Base-by-base conservation (phyloP, 345 rosid genomes). In the Psidium guajava region DNA sequence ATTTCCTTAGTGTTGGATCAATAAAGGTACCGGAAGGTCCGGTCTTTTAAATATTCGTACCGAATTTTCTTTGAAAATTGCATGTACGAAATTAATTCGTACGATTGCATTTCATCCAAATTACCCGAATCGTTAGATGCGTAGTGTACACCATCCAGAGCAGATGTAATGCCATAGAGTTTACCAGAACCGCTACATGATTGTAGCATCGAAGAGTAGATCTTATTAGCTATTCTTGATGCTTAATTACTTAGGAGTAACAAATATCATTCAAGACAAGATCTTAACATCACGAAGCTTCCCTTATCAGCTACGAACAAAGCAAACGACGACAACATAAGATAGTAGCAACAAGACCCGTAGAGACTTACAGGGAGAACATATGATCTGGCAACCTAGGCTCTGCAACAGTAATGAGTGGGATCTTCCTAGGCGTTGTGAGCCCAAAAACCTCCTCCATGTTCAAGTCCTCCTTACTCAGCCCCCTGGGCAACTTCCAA, bases 381-480 rank as follows among this genome's bases (percentile, higher is more conserved):
- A 92, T 84, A 57, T 89, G 91, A 20, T 58, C 42, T 36, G 89
- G 87, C 75, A 94, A 92, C 86, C 94, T 86, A 12, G 93, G 93
- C 83, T 92, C 86, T 7, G 87, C 86, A 32, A 92, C 86, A 25
- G 85, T 89, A 32, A 86, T 77, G 51, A 92, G 93, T 20, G 94
- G 93, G 86, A 59, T 69, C 69, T 93, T 92, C 59, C 5, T 92
- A 2, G 93, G 93, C 36, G 95, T 91, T 3, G 93, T 87, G 11
- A 92, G 90, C 8, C 95, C 95, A 21, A 88, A 91, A 51, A 91
- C 86, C 84, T 93, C 94, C 86, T 93, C 95, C 96, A 93, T 93
- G 20, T 87, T 87, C 69, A 94, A 22, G 1, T 93, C 92, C 32
- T 91, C 88, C 25, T 82, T 61, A n/a, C 50, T 84, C 87, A 86